Conservation (phyloP, 192 early-diverging fungal species). For the Glomus cerebriforme region DNA sequence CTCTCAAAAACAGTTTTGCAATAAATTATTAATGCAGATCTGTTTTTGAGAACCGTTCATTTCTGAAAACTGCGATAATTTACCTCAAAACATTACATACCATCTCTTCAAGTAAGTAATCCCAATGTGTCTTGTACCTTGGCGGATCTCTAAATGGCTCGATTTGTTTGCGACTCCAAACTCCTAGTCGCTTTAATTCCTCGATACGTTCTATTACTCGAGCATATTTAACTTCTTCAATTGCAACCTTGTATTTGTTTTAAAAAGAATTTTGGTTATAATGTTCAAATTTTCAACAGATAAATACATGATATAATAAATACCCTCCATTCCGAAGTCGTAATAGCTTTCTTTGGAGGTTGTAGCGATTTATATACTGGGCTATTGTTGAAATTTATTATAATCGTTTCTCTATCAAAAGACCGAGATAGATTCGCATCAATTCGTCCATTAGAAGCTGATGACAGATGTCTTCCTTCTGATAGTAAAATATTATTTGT, state of each 20-base stretch:
- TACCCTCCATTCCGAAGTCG: constrained; percentile 74
- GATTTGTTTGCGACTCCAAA: constrained; percentile 78
- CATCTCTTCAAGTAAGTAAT: constrained; percentile 80
- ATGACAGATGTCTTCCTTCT: neutral
- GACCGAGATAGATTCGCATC: constrained; percentile 30
- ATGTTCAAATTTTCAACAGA: neutral
- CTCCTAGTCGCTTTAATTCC: constrained; percentile 61
- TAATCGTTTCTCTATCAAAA: constrained; percentile 18
- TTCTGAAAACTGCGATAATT: neutral
- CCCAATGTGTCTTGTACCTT: constrained; percentile 69
- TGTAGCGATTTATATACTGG: constrained; percentile 64
- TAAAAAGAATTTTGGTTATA: neutral
- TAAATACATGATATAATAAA: neutral
- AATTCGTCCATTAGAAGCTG: constrained; percentile 10
- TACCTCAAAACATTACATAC: constrained; percentile 36
- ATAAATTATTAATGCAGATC: too few species aligned
- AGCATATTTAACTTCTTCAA: constrained; percentile 71
- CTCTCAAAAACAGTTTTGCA: too few species aligned
- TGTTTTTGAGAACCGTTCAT: too few species aligned
- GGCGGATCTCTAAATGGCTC: constrained; percentile 61
- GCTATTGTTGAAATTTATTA: constrained; percentile 48
- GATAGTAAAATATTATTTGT: neutral
- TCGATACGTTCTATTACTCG: constrained; percentile 70
- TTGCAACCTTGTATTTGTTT: constrained; percentile 55
- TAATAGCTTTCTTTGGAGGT: constrained; percentile 65